Conservation (phyloP, 73 alveolate genomes). For the Tetrahymena elliotti region DNA sequence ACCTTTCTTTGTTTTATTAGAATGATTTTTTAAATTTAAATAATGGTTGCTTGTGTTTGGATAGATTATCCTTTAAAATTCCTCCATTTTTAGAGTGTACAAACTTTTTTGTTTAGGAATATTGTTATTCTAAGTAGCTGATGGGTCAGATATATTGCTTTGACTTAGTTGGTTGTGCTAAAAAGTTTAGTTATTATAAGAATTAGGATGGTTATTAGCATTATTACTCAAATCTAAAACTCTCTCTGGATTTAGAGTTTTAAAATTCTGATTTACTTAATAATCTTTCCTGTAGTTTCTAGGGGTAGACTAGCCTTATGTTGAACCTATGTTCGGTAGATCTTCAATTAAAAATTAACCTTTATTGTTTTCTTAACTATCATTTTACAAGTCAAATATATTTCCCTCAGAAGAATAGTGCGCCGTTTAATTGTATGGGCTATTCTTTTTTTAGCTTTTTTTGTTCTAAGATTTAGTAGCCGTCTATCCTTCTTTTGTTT, state of each 20-base stretch:
- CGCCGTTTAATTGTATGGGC: neutral
- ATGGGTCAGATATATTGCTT: neutral
- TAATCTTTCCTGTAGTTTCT: neutral
- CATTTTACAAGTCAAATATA: neutral
- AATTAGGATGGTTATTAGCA: neutral
- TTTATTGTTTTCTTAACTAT: neutral
- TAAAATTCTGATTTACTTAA: neutral
- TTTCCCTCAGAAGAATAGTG: neutral
- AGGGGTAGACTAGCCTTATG: neutral
- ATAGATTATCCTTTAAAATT: neutral
- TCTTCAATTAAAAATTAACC: neutral
- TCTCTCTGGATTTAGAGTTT: neutral
- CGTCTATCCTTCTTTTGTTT: neutral
- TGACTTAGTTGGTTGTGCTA: neutral
- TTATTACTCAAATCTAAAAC: neutral
- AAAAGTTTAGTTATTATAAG: neutral
- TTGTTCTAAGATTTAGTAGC: neutral
- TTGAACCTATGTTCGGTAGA: neutral
- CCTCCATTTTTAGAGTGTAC: neutral
- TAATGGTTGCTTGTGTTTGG: neutral
- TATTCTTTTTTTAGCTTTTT: neutral
- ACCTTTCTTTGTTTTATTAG: neutral
- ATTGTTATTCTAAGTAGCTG: neutral
- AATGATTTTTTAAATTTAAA: neutral
- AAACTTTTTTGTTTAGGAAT: neutral